phyloP scores from a whole-genome alignment of 164 flowering plant genomes.

The Warburgia ugandensis region DNA sequence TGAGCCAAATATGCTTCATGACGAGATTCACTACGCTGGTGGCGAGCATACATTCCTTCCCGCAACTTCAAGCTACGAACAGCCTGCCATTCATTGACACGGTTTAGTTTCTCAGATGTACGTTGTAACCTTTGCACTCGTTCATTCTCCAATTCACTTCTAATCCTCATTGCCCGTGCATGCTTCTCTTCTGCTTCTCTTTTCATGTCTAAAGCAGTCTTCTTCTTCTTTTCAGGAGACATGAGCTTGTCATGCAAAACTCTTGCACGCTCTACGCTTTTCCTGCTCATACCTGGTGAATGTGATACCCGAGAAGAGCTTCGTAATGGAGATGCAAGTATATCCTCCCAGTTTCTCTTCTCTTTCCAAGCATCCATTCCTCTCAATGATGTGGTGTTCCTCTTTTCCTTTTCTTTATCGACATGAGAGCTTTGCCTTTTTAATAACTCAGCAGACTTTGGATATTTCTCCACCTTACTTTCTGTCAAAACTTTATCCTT shows the following conservation, averaged over 20 bases:
- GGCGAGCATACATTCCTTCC: slow-evolving; percentile 88
- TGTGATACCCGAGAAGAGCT: slow-evolving; percentile 66
- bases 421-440: slow-evolving; percentile 28
- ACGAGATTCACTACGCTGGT: slow-evolving; percentile 81
- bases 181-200: slow-evolving; percentile 94
- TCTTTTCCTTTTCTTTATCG: slow-evolving; percentile 59
- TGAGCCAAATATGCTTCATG: slow-evolving; percentile 92
- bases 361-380: slow-evolving; percentile 95
- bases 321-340: slow-evolving; percentile 67
- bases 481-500: slow-evolving; percentile 39
- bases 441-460: slow-evolving; percentile 30
- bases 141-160: slow-evolving; percentile 80
- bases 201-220: slow-evolving; percentile 71
- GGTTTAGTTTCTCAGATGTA: slow-evolving; percentile 79
- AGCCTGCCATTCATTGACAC: slow-evolving; percentile 94
- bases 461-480: slow-evolving; percentile 31
- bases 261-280: slow-evolving; percentile 74
- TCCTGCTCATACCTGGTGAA: slow-evolving; percentile 78
- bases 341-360: slow-evolving; percentile 90
- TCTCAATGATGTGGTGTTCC: slow-evolving; percentile 42
- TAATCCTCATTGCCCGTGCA: slow-evolving; percentile 86
- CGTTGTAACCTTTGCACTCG: slow-evolving; percentile 84
- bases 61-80: slow-evolving; percentile 74
- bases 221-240: slow-evolving; percentile 94
- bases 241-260: slow-evolving; percentile 81